phyloP scores from a whole-genome alignment of 2,329 filamentous ascomycete genomes.

The Thelonectria discophora region DNA sequence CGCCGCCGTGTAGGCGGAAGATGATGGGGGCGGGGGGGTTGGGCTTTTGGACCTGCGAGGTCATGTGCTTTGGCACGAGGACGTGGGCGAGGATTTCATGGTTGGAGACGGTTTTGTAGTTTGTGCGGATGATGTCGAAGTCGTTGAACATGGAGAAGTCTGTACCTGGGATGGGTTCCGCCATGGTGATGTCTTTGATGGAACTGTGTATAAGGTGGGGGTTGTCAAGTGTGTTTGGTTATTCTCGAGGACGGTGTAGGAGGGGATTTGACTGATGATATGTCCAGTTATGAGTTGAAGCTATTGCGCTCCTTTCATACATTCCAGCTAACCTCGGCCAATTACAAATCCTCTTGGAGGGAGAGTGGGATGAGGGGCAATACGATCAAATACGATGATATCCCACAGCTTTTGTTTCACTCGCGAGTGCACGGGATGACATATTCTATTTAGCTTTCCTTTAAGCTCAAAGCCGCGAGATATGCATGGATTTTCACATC shows the following conservation, averaged over 20 bases:
- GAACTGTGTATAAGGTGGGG: background rate
- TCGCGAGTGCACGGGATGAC: no score
- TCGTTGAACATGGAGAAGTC: background rate
- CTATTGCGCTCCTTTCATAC: background rate
- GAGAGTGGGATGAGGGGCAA: background rate
- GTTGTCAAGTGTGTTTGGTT: no score
- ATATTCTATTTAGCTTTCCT: no score
- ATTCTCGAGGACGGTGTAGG: background rate
- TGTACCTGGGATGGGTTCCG: background rate
- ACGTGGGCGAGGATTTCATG: slow-evolving; percentile 4
- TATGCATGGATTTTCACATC: no score
- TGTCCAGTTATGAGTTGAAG: no score
- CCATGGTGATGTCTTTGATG: background rate
- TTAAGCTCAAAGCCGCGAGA: no score
- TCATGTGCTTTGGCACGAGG: slow-evolving; percentile 2
- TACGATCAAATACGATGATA: background rate
- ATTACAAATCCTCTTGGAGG: background rate
- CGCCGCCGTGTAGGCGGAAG: slow-evolving; percentile 8
- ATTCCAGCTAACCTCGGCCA: background rate
- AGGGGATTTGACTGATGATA: no score
- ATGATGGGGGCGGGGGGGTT: background rate
- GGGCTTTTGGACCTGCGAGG: background rate
- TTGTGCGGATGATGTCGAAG: slow-evolving; percentile 3
- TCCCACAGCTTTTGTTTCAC: background rate
- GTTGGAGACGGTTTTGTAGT: slow-evolving; percentile 6